A percentile compares a stretch with the other conserved stretches of the same genome.
phyloP scores from a whole-genome alignment of 2,329 filamentous ascomycete species.

The Alternaria brassicae region DNA sequence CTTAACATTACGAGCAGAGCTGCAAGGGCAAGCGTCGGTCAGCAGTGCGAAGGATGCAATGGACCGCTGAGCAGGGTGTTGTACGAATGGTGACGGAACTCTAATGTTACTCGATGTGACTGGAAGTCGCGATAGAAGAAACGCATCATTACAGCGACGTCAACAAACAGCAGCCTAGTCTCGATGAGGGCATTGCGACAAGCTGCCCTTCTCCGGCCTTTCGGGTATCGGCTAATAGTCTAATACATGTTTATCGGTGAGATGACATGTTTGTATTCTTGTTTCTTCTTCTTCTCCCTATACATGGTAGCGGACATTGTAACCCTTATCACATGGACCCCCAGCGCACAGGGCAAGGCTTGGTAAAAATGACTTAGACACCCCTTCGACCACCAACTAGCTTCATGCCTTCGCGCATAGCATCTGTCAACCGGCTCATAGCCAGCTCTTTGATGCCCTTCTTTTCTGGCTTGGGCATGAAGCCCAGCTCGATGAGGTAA shows the following conservation, averaged over 20 bases:
- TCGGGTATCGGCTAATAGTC: neutral
- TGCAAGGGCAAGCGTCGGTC: neutral
- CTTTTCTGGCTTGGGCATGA: constrained; percentile 58
- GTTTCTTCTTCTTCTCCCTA: neutral
- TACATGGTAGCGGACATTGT: neutral
- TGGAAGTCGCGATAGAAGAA: neutral
- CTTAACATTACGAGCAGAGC: neutral
- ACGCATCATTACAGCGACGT: neutral
- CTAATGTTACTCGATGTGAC: constrained; percentile 3
- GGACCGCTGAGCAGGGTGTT: neutral
- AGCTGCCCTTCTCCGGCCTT: neutral
- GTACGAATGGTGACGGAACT: neutral
- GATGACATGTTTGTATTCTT: neutral
- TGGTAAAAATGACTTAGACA: constrained; percentile 20
- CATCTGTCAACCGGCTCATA: constrained; percentile 36
- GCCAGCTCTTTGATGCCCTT: constrained; percentile 40
- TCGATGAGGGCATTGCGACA: neutral
- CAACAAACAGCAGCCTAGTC: neutral
- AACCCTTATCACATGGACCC: neutral
- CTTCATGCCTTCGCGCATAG: constrained; percentile 45
- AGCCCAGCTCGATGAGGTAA: constrained; percentile 69
- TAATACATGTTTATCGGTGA: neutral
- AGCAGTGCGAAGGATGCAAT: neutral
- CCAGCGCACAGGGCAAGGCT: neutral
- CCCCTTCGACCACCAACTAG: constrained; percentile 43